Base-by-base conservation (phyloP, 495 filamentous ascomycete species). In the Cairneyella variabilis region DNA sequence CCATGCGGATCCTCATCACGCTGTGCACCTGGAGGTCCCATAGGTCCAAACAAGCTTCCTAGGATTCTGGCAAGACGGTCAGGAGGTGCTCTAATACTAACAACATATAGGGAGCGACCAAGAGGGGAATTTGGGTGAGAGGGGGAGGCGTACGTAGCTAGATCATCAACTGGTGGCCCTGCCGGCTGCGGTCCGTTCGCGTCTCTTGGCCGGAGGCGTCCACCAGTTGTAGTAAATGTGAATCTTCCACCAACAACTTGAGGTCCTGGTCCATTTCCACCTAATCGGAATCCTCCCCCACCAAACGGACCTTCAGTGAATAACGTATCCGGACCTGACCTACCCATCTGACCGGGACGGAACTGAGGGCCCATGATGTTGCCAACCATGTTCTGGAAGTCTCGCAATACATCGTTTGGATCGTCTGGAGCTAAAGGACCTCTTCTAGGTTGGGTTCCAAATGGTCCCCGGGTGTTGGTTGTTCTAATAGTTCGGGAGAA, bases 351-450 rank as follows among this genome's bases (percentile, higher is more conserved):
- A 30, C 60, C 60, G 47, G 48, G 26, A 1, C 42, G 63, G 25
- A 64, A 51, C 51, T 32, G 37, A 43, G 64, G 56, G 2, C 61
- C 64, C 49, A 66, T 49, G 8, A 66, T 26, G 38, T 30, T 54
- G n/a, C 57, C 54, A 36, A 66, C 27, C 54, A 64, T 62, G 20
- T 56, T 52, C 49, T 64, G 64, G 44, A 66, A 64, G 26, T 62
- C 52, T 47, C 52, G 20, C 54, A 66, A 53, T n/a, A 64, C 42
- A 48, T 48, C 9, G 25, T 56, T 51, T 21, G 62, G 58, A 30
- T 59, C 40, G n/a, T 59, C 41, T 30, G 17, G 37, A 27, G 34
- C 14, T 11, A 27, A 25, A 2, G 14, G 26, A 32, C 17, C 16
- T 44, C 41, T 23, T 17, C 27, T 25, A 18, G 25, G 14, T 10